A percentile compares a stretch with the other conserved stretches of the same genome.
Evolutionary conservation across 2,329 filamentous ascomycete species (phyloP).

Genomic region (Xylariales sp.): DNA sequence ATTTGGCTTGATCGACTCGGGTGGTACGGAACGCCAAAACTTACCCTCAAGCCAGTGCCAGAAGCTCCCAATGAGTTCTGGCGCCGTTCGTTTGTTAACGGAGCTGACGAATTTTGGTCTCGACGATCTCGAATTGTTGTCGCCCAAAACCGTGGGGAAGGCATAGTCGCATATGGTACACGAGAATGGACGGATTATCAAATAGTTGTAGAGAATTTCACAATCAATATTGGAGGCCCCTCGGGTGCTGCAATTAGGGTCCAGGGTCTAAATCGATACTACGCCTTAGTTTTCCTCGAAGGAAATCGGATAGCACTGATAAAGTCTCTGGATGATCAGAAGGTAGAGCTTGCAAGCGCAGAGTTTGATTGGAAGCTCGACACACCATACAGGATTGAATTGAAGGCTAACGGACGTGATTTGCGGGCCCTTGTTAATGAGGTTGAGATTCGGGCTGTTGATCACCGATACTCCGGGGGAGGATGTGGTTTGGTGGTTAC

Average conservation of each 20-base stretch:
- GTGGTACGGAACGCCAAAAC: not conserved
- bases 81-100: constrained; percentile 22
- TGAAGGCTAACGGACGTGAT: not conserved
- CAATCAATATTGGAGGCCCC: constrained; percentile 17
- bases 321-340: constrained; percentile 17
- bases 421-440: not conserved
- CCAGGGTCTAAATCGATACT: constrained; percentile 25
- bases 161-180: constrained; percentile 25
- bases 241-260: constrained; percentile 21
- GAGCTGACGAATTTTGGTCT: constrained; percentile 16
- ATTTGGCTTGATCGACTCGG: not conserved
- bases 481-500: constrained; percentile 1
- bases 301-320: constrained; percentile 12
- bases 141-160: constrained; percentile 24
- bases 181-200: constrained; percentile 26
- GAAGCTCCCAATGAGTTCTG: constrained; percentile 16
- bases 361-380: constrained; percentile 1
- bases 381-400: not conserved
- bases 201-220: constrained; percentile 14
- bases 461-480: not conserved
- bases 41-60: not conserved
- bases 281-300: constrained; percentile 17
- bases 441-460: not conserved
- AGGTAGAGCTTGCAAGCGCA: constrained; percentile 5
- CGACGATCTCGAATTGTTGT: constrained; percentile 15